Conservation (phyloP, 2,329 filamentous ascomycete genomes). For the Hymenoscyphus salicellus region DNA sequence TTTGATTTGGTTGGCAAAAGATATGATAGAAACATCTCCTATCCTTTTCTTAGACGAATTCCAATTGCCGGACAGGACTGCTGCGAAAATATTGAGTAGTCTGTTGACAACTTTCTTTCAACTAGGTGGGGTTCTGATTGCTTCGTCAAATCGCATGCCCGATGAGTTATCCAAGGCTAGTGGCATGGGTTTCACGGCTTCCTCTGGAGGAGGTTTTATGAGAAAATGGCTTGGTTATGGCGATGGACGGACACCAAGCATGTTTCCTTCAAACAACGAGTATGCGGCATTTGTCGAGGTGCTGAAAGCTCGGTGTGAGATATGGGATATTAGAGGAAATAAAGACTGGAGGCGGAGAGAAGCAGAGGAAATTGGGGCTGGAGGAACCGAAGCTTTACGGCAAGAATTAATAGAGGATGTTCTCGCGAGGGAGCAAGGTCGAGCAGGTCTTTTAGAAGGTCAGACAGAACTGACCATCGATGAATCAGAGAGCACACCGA, state of each 20-base stretch:
- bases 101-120: conserved; percentile 79
- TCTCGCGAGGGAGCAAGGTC: conserved; percentile 9
- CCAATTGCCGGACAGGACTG: conserved; percentile 73
- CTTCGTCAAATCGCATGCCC: conserved; percentile 79
- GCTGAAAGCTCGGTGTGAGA: conserved; percentile 72
- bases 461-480: not conserved
- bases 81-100: conserved; percentile 75
- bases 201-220: conserved; percentile 52
- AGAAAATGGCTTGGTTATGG: conserved; percentile 47
- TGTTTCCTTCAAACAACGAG: conserved; percentile 61
- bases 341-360: conserved; percentile 68
- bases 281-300: conserved; percentile 75
- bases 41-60: conserved; percentile 82
- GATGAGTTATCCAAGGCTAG: conserved; percentile 75
- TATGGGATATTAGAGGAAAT: conserved; percentile 78
- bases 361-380: conserved; percentile 40
- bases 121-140: conserved; percentile 74
- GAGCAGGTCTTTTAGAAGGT: not conserved
- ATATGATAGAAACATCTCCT: conserved; percentile 70
- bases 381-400: conserved; percentile 36
- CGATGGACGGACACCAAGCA: conserved; percentile 30
- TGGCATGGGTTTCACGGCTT: conserved; percentile 61
- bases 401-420: conserved; percentile 31
- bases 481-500: not conserved
- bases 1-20: conserved; percentile 69